Base-by-base conservation (phyloP, 768 basidiomycete species). In the Polyporus arcularius region DNA sequence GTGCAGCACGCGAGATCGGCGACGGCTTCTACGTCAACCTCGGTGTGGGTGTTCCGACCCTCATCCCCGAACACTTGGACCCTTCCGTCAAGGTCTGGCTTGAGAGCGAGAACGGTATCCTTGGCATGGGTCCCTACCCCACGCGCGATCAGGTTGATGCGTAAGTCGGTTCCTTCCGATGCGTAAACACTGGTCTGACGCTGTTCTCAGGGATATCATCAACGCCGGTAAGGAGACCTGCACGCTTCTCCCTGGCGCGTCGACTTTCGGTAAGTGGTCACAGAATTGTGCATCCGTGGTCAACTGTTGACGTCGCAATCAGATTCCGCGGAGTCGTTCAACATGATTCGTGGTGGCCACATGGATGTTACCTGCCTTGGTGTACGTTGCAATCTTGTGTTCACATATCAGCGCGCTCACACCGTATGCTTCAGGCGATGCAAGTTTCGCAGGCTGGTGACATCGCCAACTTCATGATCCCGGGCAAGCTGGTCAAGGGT, bases 391-490 rank as follows among this genome's bases (percentile, higher is more conserved):
- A n/a, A 21, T 38, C 31, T 14, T 47, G 46, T 30, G 26, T 11
- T 14, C 12, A 11, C 6, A 5, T 6, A 21, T 26, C 28, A 16
- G 49, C 39, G 46, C n/a, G 49, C 46, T 35, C 15, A 35, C 52
- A 14, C 21, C 14, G 31, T 18, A 35, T 61, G 26, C n/a, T 30
- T 49, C 59, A 93, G 90, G 93, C 93, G 5, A 92, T 97, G 91
- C 85, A 97, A 81, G 94, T 97, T 46, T 93, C 92, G 2, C 87
- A 92, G 65, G 85, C 85, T 4, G 94, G 92, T 50, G 95, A 97
- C 70, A 88, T 97, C 61, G 95, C 95, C 53, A 97, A 97, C 79
- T 97, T 92, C 73, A 97, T 96, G 94, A 94, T 96, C 70, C 95
- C 94, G 10, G 92, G 93, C 11, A 95, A 96, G 78, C 82, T 93